phyloP scores from a whole-genome alignment of 2,329 filamentous ascomycete species.

The Fusarium sp. region DNA sequence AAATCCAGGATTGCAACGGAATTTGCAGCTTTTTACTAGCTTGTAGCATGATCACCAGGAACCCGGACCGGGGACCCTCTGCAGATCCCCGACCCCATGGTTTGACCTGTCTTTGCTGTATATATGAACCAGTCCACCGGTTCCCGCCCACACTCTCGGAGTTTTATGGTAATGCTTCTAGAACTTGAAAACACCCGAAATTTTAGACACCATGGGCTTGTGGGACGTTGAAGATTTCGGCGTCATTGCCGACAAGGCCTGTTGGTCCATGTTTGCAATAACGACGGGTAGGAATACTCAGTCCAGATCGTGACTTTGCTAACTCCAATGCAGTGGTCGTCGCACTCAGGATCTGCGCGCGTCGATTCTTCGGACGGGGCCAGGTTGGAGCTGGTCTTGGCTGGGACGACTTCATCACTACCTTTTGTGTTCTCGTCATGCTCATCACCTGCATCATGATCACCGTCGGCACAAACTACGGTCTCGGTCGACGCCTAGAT shows the following conservation, averaged over 20 bases:
- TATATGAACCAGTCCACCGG: background rate
- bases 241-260: conserved; percentile 42
- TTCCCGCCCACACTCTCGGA: background rate
- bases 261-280: conserved; percentile 46
- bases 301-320: background rate
- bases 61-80: background rate
- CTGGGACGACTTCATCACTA: conserved; percentile 44
- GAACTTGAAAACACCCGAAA: background rate
- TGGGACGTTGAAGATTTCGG: conserved; percentile 41
- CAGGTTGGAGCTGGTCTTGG: conserved; percentile 40
- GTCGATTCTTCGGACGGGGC: conserved; percentile 36
- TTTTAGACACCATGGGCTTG: conserved; percentile 28
- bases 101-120: background rate
- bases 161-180: background rate
- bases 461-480: conserved; percentile 41
- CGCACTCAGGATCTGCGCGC: conserved; percentile 36
- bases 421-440: conserved; percentile 36
- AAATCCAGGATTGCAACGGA: too few relatives aligned
- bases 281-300: conserved; percentile 17
- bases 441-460: conserved; percentile 43
- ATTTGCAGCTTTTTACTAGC: background rate
- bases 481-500: conserved; percentile 40
- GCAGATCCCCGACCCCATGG: conserved; percentile 1
- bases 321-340: conserved; percentile 34
- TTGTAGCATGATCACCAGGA: conserved; percentile 9